Evolutionary conservation across 331 rosid species (phyloP), one percentile per base, ranked within the genome.

Genomic region (Saraca asoca): DNA sequence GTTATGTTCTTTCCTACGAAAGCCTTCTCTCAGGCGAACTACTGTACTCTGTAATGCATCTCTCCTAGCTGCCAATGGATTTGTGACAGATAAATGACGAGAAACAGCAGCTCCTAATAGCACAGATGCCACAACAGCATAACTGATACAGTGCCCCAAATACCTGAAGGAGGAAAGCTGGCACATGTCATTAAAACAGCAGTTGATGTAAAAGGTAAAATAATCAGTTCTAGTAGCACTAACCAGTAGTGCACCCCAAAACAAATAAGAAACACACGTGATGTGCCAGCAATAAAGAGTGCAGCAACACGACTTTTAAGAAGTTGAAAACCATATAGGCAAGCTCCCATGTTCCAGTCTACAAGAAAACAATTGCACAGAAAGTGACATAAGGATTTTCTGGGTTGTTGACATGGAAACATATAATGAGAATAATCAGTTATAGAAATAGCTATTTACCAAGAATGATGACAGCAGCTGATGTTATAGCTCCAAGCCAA

Each of bases 281-380:
- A 94, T 71, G 89, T 74, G 73, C 99, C 99, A 66, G 97, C 99
- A 69, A 94, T 84, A 81, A 86, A 85, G 66, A 94, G 79, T 14
- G 88, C 99, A 10, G 81, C 85, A 66, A 94, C 95, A 73, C 91
- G 92, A 74, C 90, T 94, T 60, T 83, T 75, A 75, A 94, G 96
- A 73, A 94, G 99, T 75, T 86, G 78, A 77, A 94, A 94, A 42
- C 99, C 97, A 83, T 94, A 94, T 64, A 94, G 73, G 82, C 99
- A 94, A 33, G 97, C 96, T 9, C 99, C 99, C 86, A 94, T 83
- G 78, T 94, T 94, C 99, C 99, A 94, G 80, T 94, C 99, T 94
- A 75, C 74, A 83, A 29, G 77, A 64, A 59, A 70, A 16, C 9
- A 72, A 58, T 59, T 68, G 73, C 62, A 68, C 53, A 57, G 13